Percentiles rank a stretch among this genome's conserved stretches.
These are phyloP conservation scores for Pichia cephalocereana DNA, from an alignment of 805 yeast species.

Conservation along the genomic window DNA sequence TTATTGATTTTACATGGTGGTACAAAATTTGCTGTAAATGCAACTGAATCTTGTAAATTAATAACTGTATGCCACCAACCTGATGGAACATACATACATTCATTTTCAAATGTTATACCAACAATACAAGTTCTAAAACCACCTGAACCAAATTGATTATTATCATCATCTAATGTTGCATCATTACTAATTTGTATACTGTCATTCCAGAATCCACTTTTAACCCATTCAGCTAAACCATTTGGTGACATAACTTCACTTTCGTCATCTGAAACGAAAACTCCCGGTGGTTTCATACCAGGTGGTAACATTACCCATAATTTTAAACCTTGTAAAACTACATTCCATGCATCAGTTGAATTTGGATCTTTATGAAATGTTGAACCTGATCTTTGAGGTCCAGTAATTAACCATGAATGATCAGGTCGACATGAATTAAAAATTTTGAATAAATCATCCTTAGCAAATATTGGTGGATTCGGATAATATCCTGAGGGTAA, in stretches of 20 bases:
- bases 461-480: constrained; percentile 21
- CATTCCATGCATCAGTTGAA: constrained; percentile 85
- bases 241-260: constrained; percentile 87
- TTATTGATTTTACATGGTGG: constrained; percentile 53
- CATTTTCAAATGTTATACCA: constrained; percentile 73
- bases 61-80: constrained; percentile 98
- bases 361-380: constrained; percentile 93
- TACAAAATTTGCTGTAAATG: constrained; percentile 83
- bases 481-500: constrained; percentile 9
- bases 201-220: constrained; percentile 73
- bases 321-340: constrained; percentile 63
- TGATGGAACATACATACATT: constrained; percentile 83
- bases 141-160: constrained; percentile 6
- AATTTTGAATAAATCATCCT: constrained; percentile 36
- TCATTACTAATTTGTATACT: constrained; percentile 41
- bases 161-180: constrained; percentile 9
- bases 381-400: constrained; percentile 76
- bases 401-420: constrained; percentile 85
- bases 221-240: constrained; percentile 89
- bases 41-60: constrained; percentile 75
- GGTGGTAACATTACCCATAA: constrained; percentile 91
- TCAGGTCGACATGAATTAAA: constrained; percentile 61
- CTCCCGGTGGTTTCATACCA: constrained; percentile 71
- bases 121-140: constrained; percentile 38
- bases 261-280: constrained; percentile 63